These are phyloP conservation scores for Microdochium bolleyi DNA, from an alignment of 2,329 filamentous ascomycete species.

Conservation along the genomic window DNA sequence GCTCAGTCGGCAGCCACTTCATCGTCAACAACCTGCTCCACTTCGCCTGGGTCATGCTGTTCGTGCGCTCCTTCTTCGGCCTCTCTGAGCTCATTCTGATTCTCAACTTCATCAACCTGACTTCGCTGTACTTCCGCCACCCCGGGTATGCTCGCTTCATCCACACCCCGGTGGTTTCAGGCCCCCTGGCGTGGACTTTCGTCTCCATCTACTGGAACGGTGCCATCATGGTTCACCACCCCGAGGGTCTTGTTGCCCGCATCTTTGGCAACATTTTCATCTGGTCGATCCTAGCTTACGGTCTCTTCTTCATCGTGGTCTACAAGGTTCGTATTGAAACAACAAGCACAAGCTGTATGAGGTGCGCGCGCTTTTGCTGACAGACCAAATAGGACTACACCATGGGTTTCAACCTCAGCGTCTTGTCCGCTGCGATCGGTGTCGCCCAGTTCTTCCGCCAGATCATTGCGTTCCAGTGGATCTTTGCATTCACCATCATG, in stretches of 20 bases:
- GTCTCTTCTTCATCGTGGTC: slow-evolving; percentile 63
- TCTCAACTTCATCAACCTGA: slow-evolving; percentile 76
- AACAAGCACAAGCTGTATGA: too few species aligned
- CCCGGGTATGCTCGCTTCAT: slow-evolving; percentile 63
- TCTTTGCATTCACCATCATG: slow-evolving; percentile 84
- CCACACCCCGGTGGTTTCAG: slow-evolving; percentile 67
- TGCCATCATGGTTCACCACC: slow-evolving; percentile 68
- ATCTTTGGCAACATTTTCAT: slow-evolving; percentile 83
- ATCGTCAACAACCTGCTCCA: slow-evolving; percentile 79
- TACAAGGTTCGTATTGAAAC: slow-evolving; percentile 51
- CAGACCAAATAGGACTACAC: slow-evolving; percentile 46
- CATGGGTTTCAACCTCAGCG: slow-evolving; percentile 71
- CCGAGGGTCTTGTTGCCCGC: slow-evolving; percentile 58
- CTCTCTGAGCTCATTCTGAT: slow-evolving; percentile 69
- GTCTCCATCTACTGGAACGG: slow-evolving; percentile 86
- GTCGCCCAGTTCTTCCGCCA: slow-evolving; percentile 69
- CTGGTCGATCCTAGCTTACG: slow-evolving; percentile 74
- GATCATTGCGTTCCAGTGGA: slow-evolving; percentile 78
- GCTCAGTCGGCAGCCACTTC: slow-evolving; percentile 75
- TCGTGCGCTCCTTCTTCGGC: slow-evolving; percentile 67
- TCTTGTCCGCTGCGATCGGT: slow-evolving; percentile 67
- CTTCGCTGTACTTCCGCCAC: slow-evolving; percentile 74
- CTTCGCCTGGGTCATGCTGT: slow-evolving; percentile 76
- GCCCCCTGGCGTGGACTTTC: slow-evolving; percentile 79
- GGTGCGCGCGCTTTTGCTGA: slow-evolving; percentile 1